phyloP scores from a whole-genome alignment of 768 basidiomycete species.

The Leccinum imitatum region DNA sequence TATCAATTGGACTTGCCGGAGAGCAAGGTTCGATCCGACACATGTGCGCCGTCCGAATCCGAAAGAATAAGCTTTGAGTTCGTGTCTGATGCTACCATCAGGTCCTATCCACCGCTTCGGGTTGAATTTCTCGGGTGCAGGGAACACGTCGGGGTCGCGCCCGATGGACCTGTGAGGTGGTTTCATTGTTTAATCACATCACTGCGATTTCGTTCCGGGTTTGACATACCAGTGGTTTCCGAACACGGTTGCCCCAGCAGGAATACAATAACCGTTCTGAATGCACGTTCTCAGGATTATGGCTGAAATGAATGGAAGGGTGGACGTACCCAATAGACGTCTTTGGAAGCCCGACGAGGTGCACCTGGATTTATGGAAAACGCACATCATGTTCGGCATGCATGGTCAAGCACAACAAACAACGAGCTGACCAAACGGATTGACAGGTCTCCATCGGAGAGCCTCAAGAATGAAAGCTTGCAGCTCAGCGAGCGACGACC shows the following conservation, averaged over 20 bases:
- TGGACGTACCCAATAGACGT: slow-evolving; percentile 27
- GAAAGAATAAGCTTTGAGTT: slow-evolving; percentile 51
- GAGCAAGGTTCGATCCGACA: slow-evolving; percentile 25
- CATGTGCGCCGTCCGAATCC: slow-evolving; percentile 48
- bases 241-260: slow-evolving; percentile 35
- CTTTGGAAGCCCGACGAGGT: slow-evolving; percentile 26
- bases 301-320: too few relatives aligned
- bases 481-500: slow-evolving; percentile 32
- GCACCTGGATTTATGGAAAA: slow-evolving; percentile 10
- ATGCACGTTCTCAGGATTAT: background rate
- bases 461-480: slow-evolving; percentile 40
- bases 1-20: slow-evolving; percentile 17
- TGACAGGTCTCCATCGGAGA: slow-evolving; percentile 40
- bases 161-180: slow-evolving; percentile 19
- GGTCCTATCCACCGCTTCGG: slow-evolving; percentile 53
- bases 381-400: background rate
- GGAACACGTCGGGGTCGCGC: slow-evolving; percentile 28
- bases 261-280: slow-evolving; percentile 37
- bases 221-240: slow-evolving; percentile 30
- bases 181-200: background rate
- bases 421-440: slow-evolving; percentile 25
- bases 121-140: slow-evolving; percentile 47
- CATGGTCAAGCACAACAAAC: too few relatives aligned
- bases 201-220: background rate
- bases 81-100: slow-evolving; percentile 47